A percentile compares a stretch with the other conserved stretches of the same genome.
phyloP scores from a whole-genome alignment of 176 grass and related monocot species.

The Oryza rufipogon region DNA sequence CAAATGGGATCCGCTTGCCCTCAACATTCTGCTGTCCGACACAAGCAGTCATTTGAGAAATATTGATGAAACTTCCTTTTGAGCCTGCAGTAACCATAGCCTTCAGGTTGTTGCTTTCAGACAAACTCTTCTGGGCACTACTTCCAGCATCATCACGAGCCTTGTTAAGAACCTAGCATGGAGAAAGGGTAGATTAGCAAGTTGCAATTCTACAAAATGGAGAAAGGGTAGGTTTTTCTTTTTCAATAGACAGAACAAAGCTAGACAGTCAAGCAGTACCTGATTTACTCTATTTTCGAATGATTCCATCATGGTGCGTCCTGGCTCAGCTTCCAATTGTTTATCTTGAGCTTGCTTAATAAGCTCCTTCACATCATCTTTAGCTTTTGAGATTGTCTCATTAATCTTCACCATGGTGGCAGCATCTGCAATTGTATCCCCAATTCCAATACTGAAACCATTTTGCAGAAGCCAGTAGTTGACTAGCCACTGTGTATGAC shows the following conservation, averaged over 20 bases:
- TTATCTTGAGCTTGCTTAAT: slow-evolving; percentile 80
- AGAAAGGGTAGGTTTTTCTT: slow-evolving; percentile 23
- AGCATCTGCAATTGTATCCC: slow-evolving; percentile 97
- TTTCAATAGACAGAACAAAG: slow-evolving; percentile 21
- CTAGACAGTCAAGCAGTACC: slow-evolving; percentile 50
- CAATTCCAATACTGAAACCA: slow-evolving; percentile 97
- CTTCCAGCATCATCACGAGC: slow-evolving; percentile 99
- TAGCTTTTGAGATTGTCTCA: slow-evolving; percentile 77
- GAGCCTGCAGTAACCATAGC: slow-evolving; percentile 98
- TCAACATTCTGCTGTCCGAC: slow-evolving; percentile 98
- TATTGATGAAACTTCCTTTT: slow-evolving; percentile 97
- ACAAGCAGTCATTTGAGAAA: slow-evolving; percentile 99
- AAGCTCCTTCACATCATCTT: slow-evolving; percentile 93
- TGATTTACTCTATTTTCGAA: slow-evolving; percentile 98
- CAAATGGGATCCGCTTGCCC: slow-evolving; percentile 98
- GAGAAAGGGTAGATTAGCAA: slow-evolving; percentile 30
- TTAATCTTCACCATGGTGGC: slow-evolving; percentile 93
- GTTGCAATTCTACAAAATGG: neutral
- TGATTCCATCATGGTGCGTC: slow-evolving; percentile 95
- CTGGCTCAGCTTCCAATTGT: slow-evolving; percentile 84
- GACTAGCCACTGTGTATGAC: slow-evolving; percentile 96
- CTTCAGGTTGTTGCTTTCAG: slow-evolving; percentile 98
- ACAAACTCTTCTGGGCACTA: slow-evolving; percentile 96
- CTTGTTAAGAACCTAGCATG: slow-evolving; percentile 84
- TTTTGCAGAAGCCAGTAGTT: slow-evolving; percentile 98